These are phyloP conservation scores for Claviceps sp. DNA, from an alignment of 2,329 filamentous ascomycete genomes.

Conservation along the genomic window DNA sequence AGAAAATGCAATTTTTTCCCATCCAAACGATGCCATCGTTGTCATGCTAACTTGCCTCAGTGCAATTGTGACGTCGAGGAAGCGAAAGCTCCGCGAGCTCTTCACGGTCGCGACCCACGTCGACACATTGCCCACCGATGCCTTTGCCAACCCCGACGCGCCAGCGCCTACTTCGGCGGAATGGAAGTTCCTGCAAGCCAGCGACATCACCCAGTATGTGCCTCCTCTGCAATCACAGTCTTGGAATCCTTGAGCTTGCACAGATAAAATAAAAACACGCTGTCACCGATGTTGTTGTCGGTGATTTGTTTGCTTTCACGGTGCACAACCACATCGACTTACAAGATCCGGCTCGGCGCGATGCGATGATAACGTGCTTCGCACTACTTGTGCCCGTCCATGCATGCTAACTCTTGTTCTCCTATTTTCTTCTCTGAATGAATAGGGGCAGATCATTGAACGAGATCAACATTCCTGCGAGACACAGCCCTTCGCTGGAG, in stretches of 20 bases:
- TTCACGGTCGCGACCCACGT: slow-evolving; percentile 65
- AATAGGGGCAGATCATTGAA: slow-evolving; percentile 30
- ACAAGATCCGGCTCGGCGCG: not conserved
- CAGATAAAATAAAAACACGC: not conserved
- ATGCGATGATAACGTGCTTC: not conserved
- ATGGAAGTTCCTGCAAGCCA: slow-evolving; percentile 41
- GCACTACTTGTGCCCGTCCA: not conserved
- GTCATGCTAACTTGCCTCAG: slow-evolving; percentile 35
- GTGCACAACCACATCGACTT: not conserved
- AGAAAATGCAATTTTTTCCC: slow-evolving; percentile 37
- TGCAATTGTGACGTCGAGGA: slow-evolving; percentile 68
- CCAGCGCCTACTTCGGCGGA: slow-evolving; percentile 37
- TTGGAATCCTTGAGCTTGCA: slow-evolving; percentile 5
- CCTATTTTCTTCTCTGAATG: not conserved
- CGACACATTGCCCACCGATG: slow-evolving; percentile 45
- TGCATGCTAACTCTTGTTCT: not conserved
- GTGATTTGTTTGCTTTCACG: not conserved
- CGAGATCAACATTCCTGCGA: slow-evolving; percentile 38
- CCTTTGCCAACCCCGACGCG: slow-evolving; percentile 44
- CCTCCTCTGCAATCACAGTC: slow-evolving; percentile 3
- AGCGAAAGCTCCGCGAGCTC: slow-evolving; percentile 81
- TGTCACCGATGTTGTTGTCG: not conserved
- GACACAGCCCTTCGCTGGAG: slow-evolving; percentile 32
- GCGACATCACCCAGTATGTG: slow-evolving; percentile 48
- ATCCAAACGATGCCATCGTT: slow-evolving; percentile 31